These are phyloP conservation scores for Wickerhamomyces subpelliculosus DNA, from an alignment of 805 yeast species.

Conservation along the genomic window DNA sequence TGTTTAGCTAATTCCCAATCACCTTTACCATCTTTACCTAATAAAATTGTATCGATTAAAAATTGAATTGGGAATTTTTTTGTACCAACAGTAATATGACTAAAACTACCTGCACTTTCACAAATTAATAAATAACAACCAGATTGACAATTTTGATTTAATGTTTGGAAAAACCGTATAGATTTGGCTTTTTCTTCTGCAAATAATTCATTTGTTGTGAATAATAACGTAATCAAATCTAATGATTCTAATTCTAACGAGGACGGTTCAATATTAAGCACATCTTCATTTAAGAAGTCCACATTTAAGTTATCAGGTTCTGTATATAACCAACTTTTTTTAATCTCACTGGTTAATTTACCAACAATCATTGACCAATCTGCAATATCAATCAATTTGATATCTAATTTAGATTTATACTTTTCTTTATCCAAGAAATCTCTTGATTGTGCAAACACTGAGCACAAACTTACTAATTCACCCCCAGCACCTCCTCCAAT, in stretches of 20 bases:
- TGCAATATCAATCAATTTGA: slow-evolving; percentile 69
- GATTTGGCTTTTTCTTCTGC: slow-evolving; percentile 59
- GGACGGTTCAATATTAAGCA: slow-evolving; percentile 24
- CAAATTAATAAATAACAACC: slow-evolving; percentile 63
- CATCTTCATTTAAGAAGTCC: slow-evolving; percentile 29
- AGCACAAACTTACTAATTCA: slow-evolving; percentile 57
- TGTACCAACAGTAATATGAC: slow-evolving; percentile 69
- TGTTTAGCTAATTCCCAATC: slow-evolving; percentile 60
- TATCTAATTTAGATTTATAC: slow-evolving; percentile 26
- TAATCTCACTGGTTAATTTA: slow-evolving; percentile 36
- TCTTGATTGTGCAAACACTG: slow-evolving; percentile 40
- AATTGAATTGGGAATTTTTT: slow-evolving; percentile 80
- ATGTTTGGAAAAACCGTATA: slow-evolving; percentile 46
- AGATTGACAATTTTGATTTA: slow-evolving; percentile 41
- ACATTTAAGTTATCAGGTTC: slow-evolving; percentile 26
- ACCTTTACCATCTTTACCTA: slow-evolving; percentile 45
- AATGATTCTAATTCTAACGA: slow-evolving; percentile 21
- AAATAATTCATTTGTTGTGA: slow-evolving; percentile 85
- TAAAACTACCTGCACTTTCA: slow-evolving; percentile 88
- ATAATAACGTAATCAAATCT: slow-evolving; percentile 62
- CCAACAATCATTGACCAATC: slow-evolving; percentile 59
- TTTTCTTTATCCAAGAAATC: slow-evolving; percentile 10
- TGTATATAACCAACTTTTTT: slow-evolving; percentile 46
- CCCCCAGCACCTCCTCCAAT: slow-evolving; percentile 92
- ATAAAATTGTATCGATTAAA: slow-evolving; percentile 63